phyloP scores from a whole-genome alignment of 176 grass and related monocot genomes.

The Secale cereale region DNA sequence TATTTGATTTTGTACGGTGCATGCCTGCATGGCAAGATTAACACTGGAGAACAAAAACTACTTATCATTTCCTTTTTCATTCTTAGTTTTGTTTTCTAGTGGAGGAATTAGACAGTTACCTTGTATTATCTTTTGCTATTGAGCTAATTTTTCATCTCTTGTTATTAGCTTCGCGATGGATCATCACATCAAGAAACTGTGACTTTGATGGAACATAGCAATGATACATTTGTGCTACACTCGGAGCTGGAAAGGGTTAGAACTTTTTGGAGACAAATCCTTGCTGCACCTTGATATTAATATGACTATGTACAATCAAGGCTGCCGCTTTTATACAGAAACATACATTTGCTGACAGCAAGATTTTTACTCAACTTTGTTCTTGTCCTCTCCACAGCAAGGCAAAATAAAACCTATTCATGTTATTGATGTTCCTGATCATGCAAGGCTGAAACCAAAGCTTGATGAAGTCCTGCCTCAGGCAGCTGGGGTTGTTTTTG shows the following conservation, averaged over 20 bases:
- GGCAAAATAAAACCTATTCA: conserved; percentile 62
- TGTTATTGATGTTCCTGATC: conserved; percentile 82
- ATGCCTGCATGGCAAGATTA: neutral
- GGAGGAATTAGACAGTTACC: neutral
- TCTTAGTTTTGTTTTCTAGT: neutral
- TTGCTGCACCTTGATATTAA: neutral
- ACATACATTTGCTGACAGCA: neutral
- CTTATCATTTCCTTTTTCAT: neutral
- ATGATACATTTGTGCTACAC: conserved; percentile 65
- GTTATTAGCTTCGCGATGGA: conserved; percentile 84
- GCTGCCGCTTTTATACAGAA: neutral
- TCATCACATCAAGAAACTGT: conserved; percentile 88
- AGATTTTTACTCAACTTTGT: neutral
- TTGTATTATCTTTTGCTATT: neutral
- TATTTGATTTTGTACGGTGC: neutral
- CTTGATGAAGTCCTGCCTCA: conserved; percentile 74
- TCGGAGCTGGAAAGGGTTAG: conserved; percentile 66
- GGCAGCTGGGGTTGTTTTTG: conserved; percentile 62
- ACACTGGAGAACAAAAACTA: neutral
- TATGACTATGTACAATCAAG: neutral
- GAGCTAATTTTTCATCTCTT: conserved; percentile 10
- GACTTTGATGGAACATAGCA: conserved; percentile 84
- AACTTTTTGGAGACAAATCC: neutral
- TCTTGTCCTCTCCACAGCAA: conserved; percentile 32
- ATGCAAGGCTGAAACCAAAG: conserved; percentile 78